Percentiles rank a stretch among this genome's conserved stretches.
Evolutionary conservation across 805 yeast genomes (phyloP).

Genomic region (Candida andamanensis): DNA sequence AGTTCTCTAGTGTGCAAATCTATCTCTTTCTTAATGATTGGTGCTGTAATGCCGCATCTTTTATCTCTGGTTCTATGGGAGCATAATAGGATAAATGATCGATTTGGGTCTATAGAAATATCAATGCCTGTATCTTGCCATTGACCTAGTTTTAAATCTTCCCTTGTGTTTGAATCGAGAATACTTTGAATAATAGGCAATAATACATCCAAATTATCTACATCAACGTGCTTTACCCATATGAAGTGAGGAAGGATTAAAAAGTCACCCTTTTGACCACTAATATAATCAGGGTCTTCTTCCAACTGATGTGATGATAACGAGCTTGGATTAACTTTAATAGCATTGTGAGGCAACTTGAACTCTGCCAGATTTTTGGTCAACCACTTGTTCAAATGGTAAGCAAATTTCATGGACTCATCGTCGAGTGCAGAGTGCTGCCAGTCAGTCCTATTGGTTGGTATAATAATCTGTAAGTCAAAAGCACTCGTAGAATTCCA

Average conservation of each 20-base stretch:
- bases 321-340: constrained; percentile 54
- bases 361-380: background rate
- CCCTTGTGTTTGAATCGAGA: constrained; percentile 4
- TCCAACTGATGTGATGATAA: constrained; percentile 38
- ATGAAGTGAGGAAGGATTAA: constrained; percentile 70
- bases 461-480: constrained; percentile 68
- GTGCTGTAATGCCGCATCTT: constrained; percentile 92
- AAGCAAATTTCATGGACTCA: constrained; percentile 37
- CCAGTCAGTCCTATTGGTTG: constrained; percentile 89
- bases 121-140: constrained; percentile 17
- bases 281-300: constrained; percentile 5
- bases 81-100: constrained; percentile 65
- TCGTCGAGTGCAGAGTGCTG: constrained; percentile 58
- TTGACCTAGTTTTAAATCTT: background rate
- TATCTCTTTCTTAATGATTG: constrained; percentile 75
- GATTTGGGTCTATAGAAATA: constrained; percentile 26
- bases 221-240: constrained; percentile 52
- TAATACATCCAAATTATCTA: constrained; percentile 31
- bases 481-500: constrained; percentile 71
- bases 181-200: constrained; percentile 2
- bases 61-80: constrained; percentile 91
- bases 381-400: constrained; percentile 37
- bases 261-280: constrained; percentile 45
- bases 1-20: constrained; percentile 66
- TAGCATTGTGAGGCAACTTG: constrained; percentile 12